Conservation (phyloP, 352 stramenopile species). For the Globisporangium polare region DNA sequence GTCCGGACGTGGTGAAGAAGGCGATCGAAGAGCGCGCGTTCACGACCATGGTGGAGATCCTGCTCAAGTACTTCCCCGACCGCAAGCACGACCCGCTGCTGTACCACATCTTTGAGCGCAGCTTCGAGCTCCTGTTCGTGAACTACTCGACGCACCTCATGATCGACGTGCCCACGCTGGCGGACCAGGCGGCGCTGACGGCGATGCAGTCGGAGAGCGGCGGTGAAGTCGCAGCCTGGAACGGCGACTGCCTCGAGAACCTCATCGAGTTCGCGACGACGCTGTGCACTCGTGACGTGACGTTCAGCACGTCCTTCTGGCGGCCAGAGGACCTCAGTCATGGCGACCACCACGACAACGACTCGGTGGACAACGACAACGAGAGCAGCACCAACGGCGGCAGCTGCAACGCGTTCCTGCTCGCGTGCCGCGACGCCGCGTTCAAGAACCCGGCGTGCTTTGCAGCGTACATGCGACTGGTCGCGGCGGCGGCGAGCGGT, state of each 20-base stretch:
- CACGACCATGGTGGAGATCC: constrained; percentile 60
- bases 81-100: constrained; percentile 65
- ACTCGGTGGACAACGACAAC: constrained; percentile 31
- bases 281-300: constrained; percentile 49
- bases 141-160: constrained; percentile 76
- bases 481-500: constrained; percentile 60
- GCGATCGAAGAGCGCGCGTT: constrained; percentile 66
- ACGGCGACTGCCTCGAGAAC: constrained; percentile 73
- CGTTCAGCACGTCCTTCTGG: constrained; percentile 70
- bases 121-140: constrained; percentile 65
- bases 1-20: constrained; percentile 58
- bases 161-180: constrained; percentile 73
- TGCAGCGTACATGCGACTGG: constrained; percentile 68
- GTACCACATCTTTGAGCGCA: constrained; percentile 66
- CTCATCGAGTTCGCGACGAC: constrained; percentile 71
- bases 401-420: constrained; percentile 60
- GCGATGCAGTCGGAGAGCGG: constrained; percentile 66
- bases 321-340: constrained; percentile 27
- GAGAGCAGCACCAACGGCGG: constrained; percentile 28
- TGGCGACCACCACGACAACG: constrained; percentile 19
- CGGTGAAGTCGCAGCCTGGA: constrained; percentile 52
- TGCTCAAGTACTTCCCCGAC: constrained; percentile 75
- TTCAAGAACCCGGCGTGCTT: constrained; percentile 75
- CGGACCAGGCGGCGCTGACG: constrained; percentile 57
- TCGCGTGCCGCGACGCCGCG: constrained; percentile 66